Percentiles rank a stretch among this genome's conserved stretches.
phyloP scores from a whole-genome alignment of 495 filamentous ascomycete species.

The Pseudoneurospora amorphoporcata region DNA sequence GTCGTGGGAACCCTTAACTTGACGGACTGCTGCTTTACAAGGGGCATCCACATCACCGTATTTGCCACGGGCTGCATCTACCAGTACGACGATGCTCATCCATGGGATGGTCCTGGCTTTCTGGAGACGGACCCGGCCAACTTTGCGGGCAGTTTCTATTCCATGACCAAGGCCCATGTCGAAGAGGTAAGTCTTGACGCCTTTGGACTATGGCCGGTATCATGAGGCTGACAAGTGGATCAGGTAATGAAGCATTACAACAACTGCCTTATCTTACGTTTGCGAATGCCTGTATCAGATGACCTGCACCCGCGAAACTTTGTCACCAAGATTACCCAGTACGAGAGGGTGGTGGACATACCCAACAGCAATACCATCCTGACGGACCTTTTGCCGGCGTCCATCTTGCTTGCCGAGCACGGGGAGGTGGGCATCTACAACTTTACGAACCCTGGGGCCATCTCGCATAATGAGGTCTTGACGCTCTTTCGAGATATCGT shows the following conservation, averaged over 20 bases:
- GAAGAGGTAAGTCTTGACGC: slow-evolving; percentile 40
- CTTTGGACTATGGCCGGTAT: not conserved
- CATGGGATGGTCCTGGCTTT: slow-evolving; percentile 48
- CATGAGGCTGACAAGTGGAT: not conserved
- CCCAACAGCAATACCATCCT: slow-evolving; percentile 60
- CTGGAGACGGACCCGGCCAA: slow-evolving; percentile 53
- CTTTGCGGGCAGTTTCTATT: slow-evolving; percentile 58
- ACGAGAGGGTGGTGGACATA: slow-evolving; percentile 53
- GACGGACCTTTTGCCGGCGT: slow-evolving; percentile 50
- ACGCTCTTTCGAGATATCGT: slow-evolving; percentile 51
- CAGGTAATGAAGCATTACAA: slow-evolving; percentile 51
- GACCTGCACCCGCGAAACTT: slow-evolving; percentile 56
- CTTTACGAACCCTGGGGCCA: slow-evolving; percentile 58
- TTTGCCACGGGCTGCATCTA: slow-evolving; percentile 59
- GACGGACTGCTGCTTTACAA: slow-evolving; percentile 46
- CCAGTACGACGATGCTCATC: slow-evolving; percentile 47
- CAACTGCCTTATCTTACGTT: slow-evolving; percentile 49
- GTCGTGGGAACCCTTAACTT: slow-evolving; percentile 54
- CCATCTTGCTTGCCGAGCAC: slow-evolving; percentile 49
- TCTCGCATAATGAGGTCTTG: slow-evolving; percentile 58
- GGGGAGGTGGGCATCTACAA: slow-evolving; percentile 54
- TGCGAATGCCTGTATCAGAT: slow-evolving; percentile 61
- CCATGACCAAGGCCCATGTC: slow-evolving; percentile 52
- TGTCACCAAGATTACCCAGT: slow-evolving; percentile 57
- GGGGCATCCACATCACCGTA: slow-evolving; percentile 49